phyloP scores from a whole-genome alignment of 208 protist genomes.

The Wallacemonas sp. region DNA sequence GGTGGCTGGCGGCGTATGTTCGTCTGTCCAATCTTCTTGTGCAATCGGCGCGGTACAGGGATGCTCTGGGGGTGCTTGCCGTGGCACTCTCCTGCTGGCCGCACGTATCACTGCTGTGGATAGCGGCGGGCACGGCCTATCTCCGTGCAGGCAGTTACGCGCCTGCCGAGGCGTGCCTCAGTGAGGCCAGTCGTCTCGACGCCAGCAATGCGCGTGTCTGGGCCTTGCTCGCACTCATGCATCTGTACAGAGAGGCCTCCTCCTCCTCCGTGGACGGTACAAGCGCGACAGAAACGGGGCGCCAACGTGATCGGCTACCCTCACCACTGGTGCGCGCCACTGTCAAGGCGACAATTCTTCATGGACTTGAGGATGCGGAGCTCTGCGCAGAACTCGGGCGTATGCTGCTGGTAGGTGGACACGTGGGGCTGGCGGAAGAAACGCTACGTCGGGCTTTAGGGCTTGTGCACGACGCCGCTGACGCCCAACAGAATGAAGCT shows the following conservation, averaged over 20 bases:
- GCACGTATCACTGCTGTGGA: constrained; percentile 73
- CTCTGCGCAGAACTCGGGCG: constrained; percentile 77
- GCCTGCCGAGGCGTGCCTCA: constrained; percentile 84
- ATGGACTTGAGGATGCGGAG: constrained; percentile 59
- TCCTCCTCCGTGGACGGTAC: background rate
- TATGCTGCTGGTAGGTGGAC: constrained; percentile 46
- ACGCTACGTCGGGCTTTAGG: constrained; percentile 63
- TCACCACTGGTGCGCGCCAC: constrained; percentile 64
- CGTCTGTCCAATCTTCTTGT: constrained; percentile 84
- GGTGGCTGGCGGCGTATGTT: constrained; percentile 41
- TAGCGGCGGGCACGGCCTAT: constrained; percentile 85
- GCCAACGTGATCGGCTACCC: background rate
- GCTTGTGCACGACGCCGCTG: constrained; percentile 18
- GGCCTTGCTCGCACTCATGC: constrained; percentile 81
- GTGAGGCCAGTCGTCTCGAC: constrained; percentile 87
- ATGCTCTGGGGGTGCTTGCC: constrained; percentile 78
- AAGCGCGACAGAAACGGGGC: background rate
- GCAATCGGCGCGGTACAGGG: constrained; percentile 53
- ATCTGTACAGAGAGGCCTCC: constrained; percentile 33
- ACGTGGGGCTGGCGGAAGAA: constrained; percentile 39
- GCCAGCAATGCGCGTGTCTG: constrained; percentile 85
- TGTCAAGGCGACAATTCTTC: constrained; percentile 57
- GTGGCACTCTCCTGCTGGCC: constrained; percentile 76
- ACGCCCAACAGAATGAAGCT: background rate
- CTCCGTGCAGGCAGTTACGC: constrained; percentile 65